Base-by-base conservation (phyloP, 192 early-diverging fungal genomes). In the Mortierella antarctica region DNA sequence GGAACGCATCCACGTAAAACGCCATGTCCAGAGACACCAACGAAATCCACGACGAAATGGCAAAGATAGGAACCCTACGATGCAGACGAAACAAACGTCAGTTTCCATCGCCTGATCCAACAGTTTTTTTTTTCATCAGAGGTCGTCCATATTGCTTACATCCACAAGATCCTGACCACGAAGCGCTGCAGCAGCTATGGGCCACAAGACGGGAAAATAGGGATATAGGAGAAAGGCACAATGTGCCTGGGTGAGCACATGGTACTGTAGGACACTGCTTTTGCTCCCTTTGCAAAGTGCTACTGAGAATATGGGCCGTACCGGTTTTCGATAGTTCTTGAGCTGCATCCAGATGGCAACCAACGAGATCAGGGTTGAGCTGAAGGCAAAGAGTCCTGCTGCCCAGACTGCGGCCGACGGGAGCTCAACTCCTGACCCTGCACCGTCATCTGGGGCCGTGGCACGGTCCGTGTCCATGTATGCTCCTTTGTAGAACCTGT, bases 1-100 rank as follows among this genome's bases (percentile, higher is more conserved):
- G 89, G 67, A 98, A 84, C 3, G 95, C 92, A 63, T 98, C 97
- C 6, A 97, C 89, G 65, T 95, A 97, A 62, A 94, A 93, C 21
- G 95, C 91, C 6, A 87, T 83, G 47, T 86, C 78, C 18, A 89
- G 76, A n/a, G 95, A 96, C 5, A 91, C 84, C 52, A 98, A 83
- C 11, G 89, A 90, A 4, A 89, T 87, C 76, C 92, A 91, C 1
- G 96, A 95, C 7, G 95, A 92, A 20, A 97, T 75, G 31, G 93
- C 95, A 70, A 96, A 74, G 49, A 74, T 67, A 7, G 72, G 72
- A 7, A 74, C 72, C 72, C 72, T 74, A 54, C 15, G 14, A 15
- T 23, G n/a, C 62, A 64, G 40, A 52, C 6, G 15, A 0, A 64
- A 51, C 10, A 4, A 31, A 31, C 31, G 31, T 31, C 31, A 31